A percentile compares a stretch with the other conserved stretches of the same genome.
Conservation (phyloP, 331 rosid genomes). For the Cucumis variabilis region DNA sequence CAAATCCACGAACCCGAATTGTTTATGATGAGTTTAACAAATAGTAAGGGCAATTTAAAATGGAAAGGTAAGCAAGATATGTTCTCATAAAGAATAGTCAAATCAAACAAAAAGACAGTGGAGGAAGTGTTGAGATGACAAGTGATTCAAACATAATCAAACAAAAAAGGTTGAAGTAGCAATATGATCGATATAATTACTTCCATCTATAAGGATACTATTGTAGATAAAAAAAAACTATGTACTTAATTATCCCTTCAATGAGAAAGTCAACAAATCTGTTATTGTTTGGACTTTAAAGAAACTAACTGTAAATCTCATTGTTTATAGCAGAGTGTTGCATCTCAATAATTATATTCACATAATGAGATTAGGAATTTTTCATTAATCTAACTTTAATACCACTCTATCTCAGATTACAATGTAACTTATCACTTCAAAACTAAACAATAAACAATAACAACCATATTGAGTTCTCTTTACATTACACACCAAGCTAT, state of each 20-base stretch:
- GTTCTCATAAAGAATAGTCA: not conserved
- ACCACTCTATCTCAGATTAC: not conserved
- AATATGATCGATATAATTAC: slow-evolving; percentile 35
- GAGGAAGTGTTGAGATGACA: slow-evolving; percentile 20
- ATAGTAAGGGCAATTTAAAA: not conserved
- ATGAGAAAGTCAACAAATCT: not conserved
- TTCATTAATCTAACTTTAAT: not conserved
- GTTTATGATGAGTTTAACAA: not conserved
- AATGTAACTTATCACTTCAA: not conserved
- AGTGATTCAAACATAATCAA: slow-evolving; percentile 25
- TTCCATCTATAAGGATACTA: slow-evolving; percentile 45
- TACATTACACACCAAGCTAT: not conserved
- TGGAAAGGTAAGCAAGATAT: not conserved
- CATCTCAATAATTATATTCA: not conserved
- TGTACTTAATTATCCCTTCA: not conserved
- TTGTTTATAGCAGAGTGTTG: not conserved
- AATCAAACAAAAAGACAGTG: slow-evolving; percentile 10
- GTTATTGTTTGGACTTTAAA: not conserved
- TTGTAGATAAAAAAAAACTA: slow-evolving; percentile 16
- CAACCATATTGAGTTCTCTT: not conserved
- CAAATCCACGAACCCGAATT: not conserved
- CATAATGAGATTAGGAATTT: slow-evolving; percentile 2
- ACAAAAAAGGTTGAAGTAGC: slow-evolving; percentile 30
- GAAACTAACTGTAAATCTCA: not conserved
- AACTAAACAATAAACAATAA: not conserved